Evolutionary conservation across 345 rosid species (phyloP).

Genomic region (Trapa bicornis): DNA sequence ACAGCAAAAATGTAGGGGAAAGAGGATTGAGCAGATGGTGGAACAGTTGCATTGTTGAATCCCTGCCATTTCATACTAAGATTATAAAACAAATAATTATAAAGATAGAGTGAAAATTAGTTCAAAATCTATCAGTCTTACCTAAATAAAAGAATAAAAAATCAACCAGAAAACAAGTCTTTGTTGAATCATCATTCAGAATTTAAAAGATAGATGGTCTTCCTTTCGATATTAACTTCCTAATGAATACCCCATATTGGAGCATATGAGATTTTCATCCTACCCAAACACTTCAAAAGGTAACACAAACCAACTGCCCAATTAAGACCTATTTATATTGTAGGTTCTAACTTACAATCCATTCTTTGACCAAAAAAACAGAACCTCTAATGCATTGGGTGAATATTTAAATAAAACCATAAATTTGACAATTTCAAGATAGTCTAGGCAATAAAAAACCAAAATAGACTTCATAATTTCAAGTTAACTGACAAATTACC

Average conservation of each 20-base stretch:
- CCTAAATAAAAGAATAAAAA: background rate
- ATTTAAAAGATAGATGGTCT: background rate
- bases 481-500: conserved; percentile 28
- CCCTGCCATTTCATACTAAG: conserved; percentile 27
- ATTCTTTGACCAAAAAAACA: too few species aligned
- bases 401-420: too few species aligned
- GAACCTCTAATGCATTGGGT: too few species aligned
- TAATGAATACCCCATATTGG: background rate
- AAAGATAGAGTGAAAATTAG: background rate
- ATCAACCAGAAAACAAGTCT: background rate
- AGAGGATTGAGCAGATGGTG: conserved; percentile 62
- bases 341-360: too few species aligned
- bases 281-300: too few species aligned
- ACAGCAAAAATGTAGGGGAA: conserved; percentile 72
- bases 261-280: too few species aligned
- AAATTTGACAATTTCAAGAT: too few species aligned
- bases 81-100: background rate
- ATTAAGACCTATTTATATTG: background rate
- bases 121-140: background rate
- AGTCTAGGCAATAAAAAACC: too few species aligned
- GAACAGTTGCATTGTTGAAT: conserved; percentile 70
- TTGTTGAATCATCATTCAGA: background rate
- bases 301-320: background rate
- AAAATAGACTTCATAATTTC: background rate
- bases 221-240: too few species aligned